Conservation (phyloP, 306 rosid species). For the Leucaena leucocephala region DNA sequence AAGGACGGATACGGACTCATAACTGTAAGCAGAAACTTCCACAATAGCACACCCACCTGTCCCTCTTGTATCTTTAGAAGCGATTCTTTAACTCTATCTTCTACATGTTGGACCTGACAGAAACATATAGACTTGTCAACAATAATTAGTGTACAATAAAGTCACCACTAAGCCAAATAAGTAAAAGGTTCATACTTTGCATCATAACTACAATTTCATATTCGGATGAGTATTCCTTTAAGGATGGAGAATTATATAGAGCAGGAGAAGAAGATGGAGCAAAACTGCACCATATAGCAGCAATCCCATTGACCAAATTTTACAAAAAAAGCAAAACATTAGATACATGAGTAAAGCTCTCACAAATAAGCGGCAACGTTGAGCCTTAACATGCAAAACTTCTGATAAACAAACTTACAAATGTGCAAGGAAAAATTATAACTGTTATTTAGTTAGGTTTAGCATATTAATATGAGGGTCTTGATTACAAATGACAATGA, state of each 20-base stretch:
- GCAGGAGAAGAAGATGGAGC: not conserved
- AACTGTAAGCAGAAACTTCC: slow-evolving; percentile 1
- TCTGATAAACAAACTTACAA: not conserved
- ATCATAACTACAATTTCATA: not conserved
- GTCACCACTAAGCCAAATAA: slow-evolving; percentile 5
- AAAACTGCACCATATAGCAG: not conserved
- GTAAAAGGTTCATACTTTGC: not conserved
- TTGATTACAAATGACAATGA: not conserved
- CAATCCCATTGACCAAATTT: not conserved
- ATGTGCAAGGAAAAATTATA: not conserved
- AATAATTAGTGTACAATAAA: slow-evolving; percentile 7
- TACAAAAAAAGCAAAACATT: not conserved
- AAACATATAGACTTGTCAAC: slow-evolving; percentile 7
- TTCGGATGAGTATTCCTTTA: not conserved
- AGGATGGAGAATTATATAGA: not conserved
- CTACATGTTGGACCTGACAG: slow-evolving; percentile 66
- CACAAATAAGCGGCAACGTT: not conserved
- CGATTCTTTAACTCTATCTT: slow-evolving; percentile 67
- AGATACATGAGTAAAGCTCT: not conserved
- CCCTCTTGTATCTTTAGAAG: slow-evolving; percentile 74
- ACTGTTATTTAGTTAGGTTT: not conserved
- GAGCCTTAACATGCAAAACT: not conserved
- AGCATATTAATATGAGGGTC: not conserved
- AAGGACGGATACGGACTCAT: slow-evolving; percentile 4
- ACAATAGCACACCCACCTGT: slow-evolving; percentile 52